Conservation (phyloP, 2,329 filamentous ascomycete species). For the Fusarium virguliforme region DNA sequence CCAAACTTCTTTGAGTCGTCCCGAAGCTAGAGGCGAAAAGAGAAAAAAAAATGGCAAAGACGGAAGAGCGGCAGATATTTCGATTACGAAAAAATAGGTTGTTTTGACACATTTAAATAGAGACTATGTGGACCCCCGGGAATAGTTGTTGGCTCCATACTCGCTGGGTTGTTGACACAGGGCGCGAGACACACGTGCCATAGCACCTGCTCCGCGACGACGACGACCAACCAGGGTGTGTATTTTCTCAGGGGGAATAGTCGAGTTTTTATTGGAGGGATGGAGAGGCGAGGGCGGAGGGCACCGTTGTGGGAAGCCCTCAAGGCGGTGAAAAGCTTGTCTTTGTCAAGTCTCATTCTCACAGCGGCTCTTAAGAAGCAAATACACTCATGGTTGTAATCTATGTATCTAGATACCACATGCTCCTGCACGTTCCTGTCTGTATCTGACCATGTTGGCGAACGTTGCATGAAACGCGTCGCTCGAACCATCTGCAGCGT, state of each 20-base stretch:
- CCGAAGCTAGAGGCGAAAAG: constrained; percentile 9
- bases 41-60: neutral
- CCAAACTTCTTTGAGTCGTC: neutral
- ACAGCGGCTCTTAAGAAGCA: neutral
- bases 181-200: constrained; percentile 10
- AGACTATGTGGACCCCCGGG: constrained; percentile 29
- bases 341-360: neutral
- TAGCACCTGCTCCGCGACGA: constrained; percentile 19
- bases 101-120: constrained; percentile 41
- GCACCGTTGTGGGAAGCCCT: neutral
- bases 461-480: neutral
- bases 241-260: constrained; percentile 19
- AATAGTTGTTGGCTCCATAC: constrained; percentile 20
- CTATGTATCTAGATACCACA: neutral
- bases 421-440: neutral
- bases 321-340: neutral
- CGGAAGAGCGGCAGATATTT: constrained; percentile 18
- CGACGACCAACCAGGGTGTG: constrained; percentile 13
- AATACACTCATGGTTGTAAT: neutral
- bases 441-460: neutral
- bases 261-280: constrained; percentile 28
- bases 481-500: constrained; percentile 4
- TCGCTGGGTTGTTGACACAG: constrained; percentile 21
- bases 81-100: constrained; percentile 42
- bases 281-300: neutral